Base-by-base conservation (phyloP, 1,139 yeast genomes). In the Magnusiomyces suaveolens region DNA sequence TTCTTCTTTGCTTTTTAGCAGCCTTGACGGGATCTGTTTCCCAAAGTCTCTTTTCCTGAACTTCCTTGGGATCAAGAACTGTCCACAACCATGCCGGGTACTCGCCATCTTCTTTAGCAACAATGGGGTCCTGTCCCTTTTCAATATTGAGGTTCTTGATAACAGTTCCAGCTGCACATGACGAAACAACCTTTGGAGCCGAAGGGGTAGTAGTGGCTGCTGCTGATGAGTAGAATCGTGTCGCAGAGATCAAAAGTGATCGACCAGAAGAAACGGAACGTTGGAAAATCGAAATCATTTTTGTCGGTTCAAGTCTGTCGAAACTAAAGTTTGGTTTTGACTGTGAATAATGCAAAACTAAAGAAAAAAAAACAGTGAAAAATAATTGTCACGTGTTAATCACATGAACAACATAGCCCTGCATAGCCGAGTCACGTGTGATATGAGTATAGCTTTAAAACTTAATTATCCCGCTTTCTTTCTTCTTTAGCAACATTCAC, bases 1-100 rank as follows among this genome's bases (percentile, higher is more conserved):
- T 78, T 64, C 89, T 79, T 63, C 88, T 75, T 64, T 80, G 79
- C 66, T 79, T 85, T 66, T 81, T 81, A 59, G 92, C 84, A 73
- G 81, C 76, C 63, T 76, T 80, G 66, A 84, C 78, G 51, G 85
- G 82, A 63, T 87, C 84, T 2, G 72, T 72, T 47, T 76, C 79
- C 50, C 84, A 74, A 14, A 46, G 24, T 20, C n/a, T 23, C 60
- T 79, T 73, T 25, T 74, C 77, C 56, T 77, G 73, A 64, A 78
- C 81, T 39, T 76, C 76, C 44, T 75, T 76, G 56, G 79, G 75
- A 66, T 89, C 95, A 49, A 89, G 77, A 58, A 87, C 75, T n/a
- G 77, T 80, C 98, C 98, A 92, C 57, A 92, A 77, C 97, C 97
- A 92, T 51, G 78, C 87, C 2, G 98, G 98, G 66, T 92, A 92